Evolutionary conservation across 1,284 basidiomycete genomes (phyloP), one percentile per base, ranked within the genome.

Genomic region (Naganishia albida): DNA sequence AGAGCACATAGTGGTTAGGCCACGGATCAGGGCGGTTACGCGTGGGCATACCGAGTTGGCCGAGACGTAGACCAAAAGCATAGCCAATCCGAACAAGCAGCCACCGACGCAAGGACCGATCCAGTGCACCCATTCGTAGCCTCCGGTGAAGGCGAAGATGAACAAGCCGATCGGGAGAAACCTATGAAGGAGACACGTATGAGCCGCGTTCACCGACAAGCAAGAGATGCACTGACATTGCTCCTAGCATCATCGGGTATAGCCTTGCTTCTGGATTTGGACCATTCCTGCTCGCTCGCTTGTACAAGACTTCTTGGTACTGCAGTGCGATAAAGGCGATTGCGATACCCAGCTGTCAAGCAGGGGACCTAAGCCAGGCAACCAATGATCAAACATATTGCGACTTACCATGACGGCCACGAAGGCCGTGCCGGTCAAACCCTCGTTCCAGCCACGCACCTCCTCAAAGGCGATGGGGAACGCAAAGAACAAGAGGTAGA

Each of bases 111-210:
- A 68, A 26, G 73, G 71, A 10, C 74, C 76, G 64, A 77, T 72
- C 73, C 75, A 78, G 44, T 68, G 66, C 28, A 77, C 70, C n/a
- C 63, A 56, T n/a, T 65, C 48, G 65, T 72, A 75, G 8, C 71
- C 66, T 18, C 64, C 64, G 18, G 75, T 78, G 68, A 75, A 74
- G 4, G 76, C 75, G 62, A 78, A 74, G 69, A 77, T 72, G 75
- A 81, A 81, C 63, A 81, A 76, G 3, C 80, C 74, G 28, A 78
- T 70, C 15, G 77, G 76, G 16, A 82, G 72, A 53, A 76, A 23
- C 63, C 67, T 26, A 71, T 70, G 10, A 67, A 71, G 57, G 38
- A 20, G 39, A 39, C n/a, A 13, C 7, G 18, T 10, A 20, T 26
- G 3, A 34, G 12, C 30, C 38, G 13, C 30, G 46, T 39, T 4